Evolutionary conservation across 495 filamentous ascomycete genomes (phyloP), one percentile per base, ranked within the genome.

Genomic region (Saxispiralis lemnorum): DNA sequence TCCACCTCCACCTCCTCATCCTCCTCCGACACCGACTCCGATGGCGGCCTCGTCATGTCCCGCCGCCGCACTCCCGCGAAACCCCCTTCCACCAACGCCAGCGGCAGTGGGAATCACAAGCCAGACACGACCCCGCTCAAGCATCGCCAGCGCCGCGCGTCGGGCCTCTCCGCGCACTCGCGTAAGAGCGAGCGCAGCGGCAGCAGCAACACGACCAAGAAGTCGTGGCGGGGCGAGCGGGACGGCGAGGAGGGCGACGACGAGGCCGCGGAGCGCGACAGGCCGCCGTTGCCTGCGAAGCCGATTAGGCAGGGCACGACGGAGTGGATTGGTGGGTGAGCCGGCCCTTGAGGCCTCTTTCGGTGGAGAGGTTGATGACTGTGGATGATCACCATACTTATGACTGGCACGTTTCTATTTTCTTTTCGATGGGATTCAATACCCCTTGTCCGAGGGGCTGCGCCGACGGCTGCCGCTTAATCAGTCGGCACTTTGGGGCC

Each of bases 11-110:
- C 24, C 9, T 28, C 24, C 24, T 28, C 24, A 43, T 48, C 57
- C 15, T 66, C 68, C 12, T 71, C 69, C 0, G 69, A 72, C 51
- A 68, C 69, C 20, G 24, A 28, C 24, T 28, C 24, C 24, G 69
- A 72, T 56, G 66, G 55, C 6, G 52, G 48, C 2, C 39, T 55
- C 14, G 43, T 55, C 38, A 53, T 53, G 50, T 33, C 41, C 16
- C 33, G 46, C 4, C 44, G 49, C 6, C 24, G 24, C 24, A 28
- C 24, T 9, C 24, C 24, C 4, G 24, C 9, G 5, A 38, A 20
- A 34, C 38, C 40, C 13, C 43, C 43, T 16, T 18, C 31, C 15
- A 12, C 40, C 6, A 17, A 21, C 30, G 1, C 37, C 6, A 40
- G 35, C 37, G 36, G 36, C 28, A 14, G 24, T 31, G 14, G 17